A percentile compares a stretch with the other conserved stretches of the same genome.
phyloP scores from a whole-genome alignment of 2,329 filamentous ascomycete genomes.

The Colletotrichum horii region DNA sequence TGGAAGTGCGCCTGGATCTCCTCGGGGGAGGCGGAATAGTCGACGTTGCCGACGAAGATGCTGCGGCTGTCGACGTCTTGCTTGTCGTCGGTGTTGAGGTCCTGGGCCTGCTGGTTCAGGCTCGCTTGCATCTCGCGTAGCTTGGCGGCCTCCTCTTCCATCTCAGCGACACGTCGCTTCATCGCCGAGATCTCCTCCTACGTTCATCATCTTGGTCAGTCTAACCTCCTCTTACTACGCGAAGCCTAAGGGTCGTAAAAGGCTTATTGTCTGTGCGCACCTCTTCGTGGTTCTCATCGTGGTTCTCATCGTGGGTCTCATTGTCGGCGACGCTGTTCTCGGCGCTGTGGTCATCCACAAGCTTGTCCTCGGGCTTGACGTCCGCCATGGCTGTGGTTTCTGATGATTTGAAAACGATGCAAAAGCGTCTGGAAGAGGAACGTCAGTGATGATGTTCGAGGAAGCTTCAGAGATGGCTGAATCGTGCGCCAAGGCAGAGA shows the following conservation, averaged over 20 bases:
- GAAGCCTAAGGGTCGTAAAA: constrained; percentile 15
- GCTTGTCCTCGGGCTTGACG: constrained; percentile 31
- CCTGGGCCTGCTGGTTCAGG: constrained; percentile 84
- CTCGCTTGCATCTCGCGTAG: constrained; percentile 85
- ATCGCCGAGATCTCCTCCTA: constrained; percentile 84
- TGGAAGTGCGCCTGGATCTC: constrained; percentile 99
- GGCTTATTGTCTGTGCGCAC: constrained; percentile 35
- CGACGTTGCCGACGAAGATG: constrained; percentile 98
- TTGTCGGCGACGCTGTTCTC: constrained; percentile 36
- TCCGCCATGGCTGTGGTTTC: constrained; percentile 29
- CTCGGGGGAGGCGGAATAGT: constrained; percentile 95
- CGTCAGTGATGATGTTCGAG: neutral
- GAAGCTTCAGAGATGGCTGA: neutral
- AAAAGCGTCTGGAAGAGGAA: neutral
- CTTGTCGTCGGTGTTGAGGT: constrained; percentile 76
- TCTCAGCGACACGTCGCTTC: constrained; percentile 86
- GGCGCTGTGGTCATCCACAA: constrained; percentile 34
- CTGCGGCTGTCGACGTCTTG: constrained; percentile 94
- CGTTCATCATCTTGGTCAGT: constrained; percentile 21
- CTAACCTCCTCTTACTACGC: constrained; percentile 23
- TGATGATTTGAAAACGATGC: neutral
- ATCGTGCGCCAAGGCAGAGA: neutral
- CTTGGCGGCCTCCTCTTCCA: constrained; percentile 89
- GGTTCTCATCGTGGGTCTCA: constrained; percentile 47
- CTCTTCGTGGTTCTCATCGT: constrained; percentile 55